phyloP scores from a whole-genome alignment of 2,329 filamentous ascomycete species.

The Fusarium sp. region DNA sequence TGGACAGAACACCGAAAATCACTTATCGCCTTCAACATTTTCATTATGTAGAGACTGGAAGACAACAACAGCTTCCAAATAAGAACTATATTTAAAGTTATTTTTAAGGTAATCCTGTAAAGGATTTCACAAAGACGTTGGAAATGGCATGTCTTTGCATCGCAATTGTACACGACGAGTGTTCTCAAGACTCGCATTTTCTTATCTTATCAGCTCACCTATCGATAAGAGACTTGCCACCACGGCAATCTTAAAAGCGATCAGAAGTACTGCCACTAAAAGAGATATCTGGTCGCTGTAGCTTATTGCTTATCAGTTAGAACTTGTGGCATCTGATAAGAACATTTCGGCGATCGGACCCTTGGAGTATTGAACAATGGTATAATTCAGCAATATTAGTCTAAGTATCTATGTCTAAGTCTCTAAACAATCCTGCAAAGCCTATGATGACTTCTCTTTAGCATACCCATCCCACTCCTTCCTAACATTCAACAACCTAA shows the following conservation, averaged over 20 bases:
- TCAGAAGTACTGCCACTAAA: not conserved
- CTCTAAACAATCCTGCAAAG: too few relatives aligned
- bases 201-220: not conserved
- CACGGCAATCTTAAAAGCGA: fast-evolving
- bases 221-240: not conserved
- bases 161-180: too few relatives aligned
- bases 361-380: not conserved
- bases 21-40: too few relatives aligned
- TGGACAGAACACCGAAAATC: too few relatives aligned
- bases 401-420: too few relatives aligned
- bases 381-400: not conserved
- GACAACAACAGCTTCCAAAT: too few relatives aligned
- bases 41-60: too few relatives aligned
- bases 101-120: too few relatives aligned
- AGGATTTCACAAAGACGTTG: too few relatives aligned
- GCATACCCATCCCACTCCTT: constrained; percentile 22
- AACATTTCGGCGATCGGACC: not conserved
- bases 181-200: fast-evolving
- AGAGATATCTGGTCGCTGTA: not conserved
- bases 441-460: not conserved
- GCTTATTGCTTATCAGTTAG: fast-evolving
- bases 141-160: too few relatives aligned
- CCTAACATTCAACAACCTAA: constrained; percentile 21
- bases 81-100: too few relatives aligned
- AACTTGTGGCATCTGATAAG: not conserved